Base-by-base conservation (phyloP, 2,329 filamentous ascomycete genomes). In the Stachybotrys chartarum region DNA sequence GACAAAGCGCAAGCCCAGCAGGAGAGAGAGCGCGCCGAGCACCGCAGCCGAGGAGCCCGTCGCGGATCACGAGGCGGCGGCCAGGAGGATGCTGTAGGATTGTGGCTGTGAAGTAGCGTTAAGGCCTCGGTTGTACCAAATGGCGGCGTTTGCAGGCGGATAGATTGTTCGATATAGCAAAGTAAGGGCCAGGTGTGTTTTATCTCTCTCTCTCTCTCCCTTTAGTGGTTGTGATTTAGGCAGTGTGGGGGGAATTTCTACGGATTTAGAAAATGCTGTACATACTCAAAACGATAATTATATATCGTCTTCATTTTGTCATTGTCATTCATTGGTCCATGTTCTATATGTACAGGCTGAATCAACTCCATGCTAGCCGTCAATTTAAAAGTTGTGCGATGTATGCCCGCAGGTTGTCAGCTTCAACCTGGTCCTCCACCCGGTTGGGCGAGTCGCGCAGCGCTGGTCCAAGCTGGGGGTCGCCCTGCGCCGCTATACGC, bases 391-490 rank as follows among this genome's bases (percentile, higher is more conserved):
- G 54, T 39, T 72, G 69, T 50, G 58, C 62, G 54, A 81, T 69
- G 64, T 81, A 83, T 5, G 55, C 63, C 39, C 72, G 70, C 59
- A 83, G 59, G 2, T 68, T 70, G 42, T 78, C 78, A 1, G 75
- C 74, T 61, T 83, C 80, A 52, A 80, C 78, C 18, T 78, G 74
- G 17, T 78, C 74, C 0, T 80, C 68, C 2, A 76, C 80, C 52
- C 78, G 68, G 30, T 81, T 72, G 0, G 77, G 79, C 57, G 83
- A 58, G 10, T 56, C 70, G 52, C 63, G 59, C 24, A 83, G 64
- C 5, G 73, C 71, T 1, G 60, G 61, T 45, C 64, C 67, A 30
- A 83, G 60, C 45, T 65, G 59, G 6, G 62, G 58, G 53, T 82
- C 78, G 1, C 67, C 59, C 3, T 60, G 62, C 1, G 68, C 66